phyloP scores from a whole-genome alignment of 1,139 yeast genomes.

The Candida labiduridarum region DNA sequence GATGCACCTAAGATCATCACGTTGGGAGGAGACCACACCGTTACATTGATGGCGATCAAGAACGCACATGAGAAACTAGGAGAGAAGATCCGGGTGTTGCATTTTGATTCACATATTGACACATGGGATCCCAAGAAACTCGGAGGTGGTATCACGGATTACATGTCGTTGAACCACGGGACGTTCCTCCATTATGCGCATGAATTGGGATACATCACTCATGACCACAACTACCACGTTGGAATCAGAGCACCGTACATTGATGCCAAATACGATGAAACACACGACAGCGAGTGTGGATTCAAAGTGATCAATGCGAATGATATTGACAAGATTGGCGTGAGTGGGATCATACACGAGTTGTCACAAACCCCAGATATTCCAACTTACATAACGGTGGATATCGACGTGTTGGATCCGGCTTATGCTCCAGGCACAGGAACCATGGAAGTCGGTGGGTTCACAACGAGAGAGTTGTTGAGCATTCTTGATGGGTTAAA shows the following conservation, averaged over 20 bases:
- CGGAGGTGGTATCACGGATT: conserved; percentile 56
- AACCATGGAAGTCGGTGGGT: conserved; percentile 81
- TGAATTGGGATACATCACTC: conserved; percentile 66
- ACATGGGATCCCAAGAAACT: conserved; percentile 75
- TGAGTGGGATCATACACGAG: conserved; percentile 49
- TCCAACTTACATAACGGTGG: conserved; percentile 74
- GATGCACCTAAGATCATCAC: conserved; percentile 67
- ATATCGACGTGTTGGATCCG: conserved; percentile 81
- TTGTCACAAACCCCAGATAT: conserved; percentile 51
- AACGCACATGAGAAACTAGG: conserved; percentile 62
- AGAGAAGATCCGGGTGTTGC: conserved; percentile 61
- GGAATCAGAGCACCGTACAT: conserved; percentile 72
- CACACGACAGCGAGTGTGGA: conserved; percentile 54
- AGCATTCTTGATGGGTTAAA: conserved; percentile 55
- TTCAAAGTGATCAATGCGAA: conserved; percentile 60
- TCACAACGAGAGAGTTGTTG: conserved; percentile 73
- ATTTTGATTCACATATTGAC: conserved; percentile 80
- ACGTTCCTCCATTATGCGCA: conserved; percentile 81
- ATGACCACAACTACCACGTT: conserved; percentile 61
- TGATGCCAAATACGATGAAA: conserved; percentile 33
- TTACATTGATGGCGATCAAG: conserved; percentile 64
- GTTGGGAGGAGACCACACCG: conserved; percentile 80
- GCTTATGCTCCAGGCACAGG: conserved; percentile 84
- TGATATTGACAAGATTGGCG: conserved; percentile 70
- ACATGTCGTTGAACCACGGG: conserved; percentile 68